Evolutionary conservation across 2,329 filamentous ascomycete genomes (phyloP).

Genomic region (Penicillium sp.): DNA sequence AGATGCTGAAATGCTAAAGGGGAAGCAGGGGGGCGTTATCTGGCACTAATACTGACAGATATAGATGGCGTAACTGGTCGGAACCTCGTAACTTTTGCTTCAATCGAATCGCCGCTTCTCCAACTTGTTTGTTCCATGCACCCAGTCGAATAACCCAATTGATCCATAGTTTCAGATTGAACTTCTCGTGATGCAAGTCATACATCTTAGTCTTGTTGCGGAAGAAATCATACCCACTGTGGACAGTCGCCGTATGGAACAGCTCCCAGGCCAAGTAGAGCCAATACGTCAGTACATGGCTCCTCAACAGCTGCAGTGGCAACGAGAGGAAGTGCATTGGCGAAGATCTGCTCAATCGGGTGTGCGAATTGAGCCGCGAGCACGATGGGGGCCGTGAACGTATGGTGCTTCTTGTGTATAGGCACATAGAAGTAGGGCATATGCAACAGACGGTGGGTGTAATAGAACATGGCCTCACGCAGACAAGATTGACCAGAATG

Average conservation of each 20-base stretch:
- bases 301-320: constrained; percentile 47
- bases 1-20: too few relatives aligned
- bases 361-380: constrained; percentile 58
- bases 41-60: neutral
- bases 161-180: constrained; percentile 55
- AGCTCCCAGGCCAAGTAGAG: constrained; percentile 50
- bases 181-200: constrained; percentile 58
- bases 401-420: constrained; percentile 58
- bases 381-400: constrained; percentile 55
- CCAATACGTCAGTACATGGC: constrained; percentile 56
- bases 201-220: constrained; percentile 47
- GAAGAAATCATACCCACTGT: constrained; percentile 60
- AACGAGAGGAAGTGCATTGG: constrained; percentile 55
- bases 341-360: constrained; percentile 55
- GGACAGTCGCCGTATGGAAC: constrained; percentile 54
- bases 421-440: constrained; percentile 47
- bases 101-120: constrained; percentile 17
- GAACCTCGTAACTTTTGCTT: neutral
- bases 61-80: neutral
- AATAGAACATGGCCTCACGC: constrained; percentile 57
- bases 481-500: constrained; percentile 43
- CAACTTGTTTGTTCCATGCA: constrained; percentile 50
- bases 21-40: too few relatives aligned
- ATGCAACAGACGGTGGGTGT: constrained; percentile 55
- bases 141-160: constrained; percentile 54